Base-by-base conservation (phyloP, 139 green algal species). In the Choricystis sp. region DNA sequence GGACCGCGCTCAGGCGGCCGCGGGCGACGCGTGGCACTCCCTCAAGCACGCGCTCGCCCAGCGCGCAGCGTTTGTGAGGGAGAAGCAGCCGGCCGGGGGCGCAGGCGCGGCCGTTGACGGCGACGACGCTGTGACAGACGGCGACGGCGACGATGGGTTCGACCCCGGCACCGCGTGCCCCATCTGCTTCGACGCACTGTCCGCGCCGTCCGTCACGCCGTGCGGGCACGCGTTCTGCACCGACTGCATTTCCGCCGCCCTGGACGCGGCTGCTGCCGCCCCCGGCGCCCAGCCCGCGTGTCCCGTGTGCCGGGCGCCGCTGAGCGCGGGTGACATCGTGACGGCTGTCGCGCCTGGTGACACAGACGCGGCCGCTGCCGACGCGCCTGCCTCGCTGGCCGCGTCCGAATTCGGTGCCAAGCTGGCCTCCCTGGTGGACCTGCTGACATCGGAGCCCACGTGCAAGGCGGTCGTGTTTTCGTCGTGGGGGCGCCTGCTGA, bases 211-310 rank as follows among this genome's bases (percentile, higher is more conserved):
- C 31, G 62, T 86, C 48, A 86, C 80, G 0, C n/a, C 30, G 23
- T 86, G 80, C 67, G 75, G 72, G 9, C 80, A 86, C 74, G 57
- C 65, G 29, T 86, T 69, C 72, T 84, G 74, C 74, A 49, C 57
- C 4, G 65, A 71, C 29, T 86, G 79, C 71, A 83, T 85, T 52
- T 67, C 76, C 19, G 72, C 82, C 69, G 65, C 69, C 25, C 73
- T 82, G 52, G 62, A 69, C 2, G 59, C 61, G n/a, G n/a, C n/a
- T n/a, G 69, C 76, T 21, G 72, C 82, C 69, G 65, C 69, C 25
- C 73, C 81, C 49, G 62, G 67, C 2, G 59, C 61, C 28, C 28
- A 22, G 61, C 69, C 60, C 49, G 23, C 57, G 26, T 85, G 79
- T 65, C 79, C 79, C 66, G 79, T 84, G 56, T 84, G 78, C 68